phyloP scores from a whole-genome alignment of 1,284 basidiomycete genomes.

The Ustanciosporium gigantosporum region DNA sequence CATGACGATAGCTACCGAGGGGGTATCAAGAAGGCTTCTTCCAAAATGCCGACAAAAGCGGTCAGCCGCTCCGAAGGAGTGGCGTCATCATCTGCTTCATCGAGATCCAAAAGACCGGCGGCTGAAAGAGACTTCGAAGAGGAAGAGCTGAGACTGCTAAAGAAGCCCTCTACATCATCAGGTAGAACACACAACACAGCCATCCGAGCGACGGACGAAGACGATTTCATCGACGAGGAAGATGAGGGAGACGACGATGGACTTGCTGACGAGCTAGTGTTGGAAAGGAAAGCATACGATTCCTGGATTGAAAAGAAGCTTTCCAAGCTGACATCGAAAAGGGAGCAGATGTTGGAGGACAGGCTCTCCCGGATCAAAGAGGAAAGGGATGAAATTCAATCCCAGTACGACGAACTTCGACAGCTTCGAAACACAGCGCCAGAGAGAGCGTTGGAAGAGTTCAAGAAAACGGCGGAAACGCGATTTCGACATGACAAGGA shows the following conservation, averaged over 20 bases:
- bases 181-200: neutral
- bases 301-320: conserved; percentile 37
- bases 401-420: conserved; percentile 55
- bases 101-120: too few species aligned
- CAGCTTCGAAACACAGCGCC: conserved; percentile 42
- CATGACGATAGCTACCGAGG: conserved; percentile 16
- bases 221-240: conserved; percentile 1
- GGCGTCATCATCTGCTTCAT: conserved; percentile 4
- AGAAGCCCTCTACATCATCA: neutral
- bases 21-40: conserved; percentile 9
- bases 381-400: conserved; percentile 52
- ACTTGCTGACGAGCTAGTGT: conserved; percentile 19
- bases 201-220: neutral
- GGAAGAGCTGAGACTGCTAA: neutral
- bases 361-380: conserved; percentile 21
- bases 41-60: too few species aligned
- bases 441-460: conserved; percentile 47
- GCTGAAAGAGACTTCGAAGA: too few species aligned
- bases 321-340: conserved; percentile 18
- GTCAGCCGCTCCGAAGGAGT: conserved; percentile 3
- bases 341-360: conserved; percentile 43
- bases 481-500: conserved; percentile 41
- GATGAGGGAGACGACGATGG: neutral
- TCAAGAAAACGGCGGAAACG: conserved; percentile 44
- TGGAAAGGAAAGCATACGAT: conserved; percentile 22